Conservation (phyloP, 208 protist species). For the Zelonia costaricensis region DNA sequence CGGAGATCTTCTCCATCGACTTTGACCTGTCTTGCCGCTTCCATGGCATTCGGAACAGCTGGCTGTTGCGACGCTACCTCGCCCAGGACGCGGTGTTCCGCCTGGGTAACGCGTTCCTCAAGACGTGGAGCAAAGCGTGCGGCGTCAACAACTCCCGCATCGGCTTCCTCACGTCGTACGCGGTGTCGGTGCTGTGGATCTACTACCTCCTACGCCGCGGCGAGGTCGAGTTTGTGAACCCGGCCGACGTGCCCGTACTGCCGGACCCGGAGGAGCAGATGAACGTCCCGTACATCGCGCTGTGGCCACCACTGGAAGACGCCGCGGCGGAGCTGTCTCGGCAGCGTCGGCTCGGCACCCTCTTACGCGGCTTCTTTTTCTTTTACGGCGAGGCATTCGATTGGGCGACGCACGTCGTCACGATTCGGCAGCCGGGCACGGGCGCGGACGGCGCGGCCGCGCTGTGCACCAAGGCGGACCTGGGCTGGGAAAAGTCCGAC, state of each 20-base stretch:
- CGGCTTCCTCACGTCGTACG: slow-evolving; percentile 84
- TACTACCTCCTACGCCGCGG: slow-evolving; percentile 60
- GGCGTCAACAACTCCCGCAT: slow-evolving; percentile 74
- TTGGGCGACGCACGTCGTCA: slow-evolving; percentile 48
- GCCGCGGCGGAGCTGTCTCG: slow-evolving; percentile 1
- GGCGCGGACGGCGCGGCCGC: neutral
- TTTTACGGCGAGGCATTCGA: slow-evolving; percentile 62
- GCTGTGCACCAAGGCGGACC: slow-evolving; percentile 20
- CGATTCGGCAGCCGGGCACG: slow-evolving; percentile 24
- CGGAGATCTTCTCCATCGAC: slow-evolving; percentile 76
- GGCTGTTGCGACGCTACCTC: slow-evolving; percentile 74
- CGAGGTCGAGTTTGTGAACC: slow-evolving; percentile 48
- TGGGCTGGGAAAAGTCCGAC: slow-evolving; percentile 40
- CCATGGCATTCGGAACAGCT: slow-evolving; percentile 82
- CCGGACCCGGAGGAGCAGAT: slow-evolving; percentile 22
- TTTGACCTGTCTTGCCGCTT: slow-evolving; percentile 78
- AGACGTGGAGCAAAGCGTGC: slow-evolving; percentile 77
- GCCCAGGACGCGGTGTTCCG: slow-evolving; percentile 50
- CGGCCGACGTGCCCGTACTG: slow-evolving; percentile 21
- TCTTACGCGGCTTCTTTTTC: slow-evolving; percentile 57
- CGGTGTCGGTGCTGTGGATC: slow-evolving; percentile 73
- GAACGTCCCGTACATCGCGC: slow-evolving; percentile 47
- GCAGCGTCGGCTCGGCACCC: slow-evolving; percentile 23
- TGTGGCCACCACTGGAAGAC: slow-evolving; percentile 31
- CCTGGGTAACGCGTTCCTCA: slow-evolving; percentile 68